Conservation (phyloP, 2,329 filamentous ascomycete species). For the Pseudogymnoascus sp. region DNA sequence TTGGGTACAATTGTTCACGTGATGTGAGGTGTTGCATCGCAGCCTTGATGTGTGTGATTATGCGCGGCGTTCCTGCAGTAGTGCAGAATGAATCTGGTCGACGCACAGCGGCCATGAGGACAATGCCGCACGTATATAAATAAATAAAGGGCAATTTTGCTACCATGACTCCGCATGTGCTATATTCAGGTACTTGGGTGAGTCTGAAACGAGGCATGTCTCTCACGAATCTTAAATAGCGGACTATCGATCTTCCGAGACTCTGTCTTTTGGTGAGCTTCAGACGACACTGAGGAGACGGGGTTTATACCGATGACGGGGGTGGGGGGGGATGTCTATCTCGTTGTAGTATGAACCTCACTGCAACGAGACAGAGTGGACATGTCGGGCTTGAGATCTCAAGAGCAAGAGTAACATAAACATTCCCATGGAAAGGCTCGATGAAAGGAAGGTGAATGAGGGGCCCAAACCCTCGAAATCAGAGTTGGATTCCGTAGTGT, state of each 20-base stretch:
- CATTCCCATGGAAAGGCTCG: too few relatives aligned
- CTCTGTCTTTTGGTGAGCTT: background rate
- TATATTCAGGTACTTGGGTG: constrained; percentile 2
- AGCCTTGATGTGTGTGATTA: background rate
- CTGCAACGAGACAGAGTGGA: background rate
- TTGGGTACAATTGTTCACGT: background rate
- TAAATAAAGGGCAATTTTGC: background rate
- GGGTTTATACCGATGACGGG: background rate
- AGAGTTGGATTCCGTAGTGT: background rate
- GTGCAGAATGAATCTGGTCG: background rate
- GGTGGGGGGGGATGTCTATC: too few relatives aligned
- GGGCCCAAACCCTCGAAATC: too few relatives aligned
- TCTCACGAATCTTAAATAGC: background rate
- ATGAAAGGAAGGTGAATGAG: too few relatives aligned
- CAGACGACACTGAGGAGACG: background rate
- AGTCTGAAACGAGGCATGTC: background rate
- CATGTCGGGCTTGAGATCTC: background rate
- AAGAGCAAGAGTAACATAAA: too few relatives aligned
- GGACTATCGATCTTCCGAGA: background rate
- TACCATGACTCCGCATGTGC: background rate
- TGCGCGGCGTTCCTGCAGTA: background rate
- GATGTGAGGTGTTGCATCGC: background rate
- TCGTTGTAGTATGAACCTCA: background rate
- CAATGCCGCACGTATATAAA: background rate
- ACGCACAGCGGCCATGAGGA: background rate